Evolutionary conservation across 2,329 filamentous ascomycete genomes (phyloP), one percentile per base, ranked within the genome.

Genomic region (Drechslerella stenobrocha): DNA sequence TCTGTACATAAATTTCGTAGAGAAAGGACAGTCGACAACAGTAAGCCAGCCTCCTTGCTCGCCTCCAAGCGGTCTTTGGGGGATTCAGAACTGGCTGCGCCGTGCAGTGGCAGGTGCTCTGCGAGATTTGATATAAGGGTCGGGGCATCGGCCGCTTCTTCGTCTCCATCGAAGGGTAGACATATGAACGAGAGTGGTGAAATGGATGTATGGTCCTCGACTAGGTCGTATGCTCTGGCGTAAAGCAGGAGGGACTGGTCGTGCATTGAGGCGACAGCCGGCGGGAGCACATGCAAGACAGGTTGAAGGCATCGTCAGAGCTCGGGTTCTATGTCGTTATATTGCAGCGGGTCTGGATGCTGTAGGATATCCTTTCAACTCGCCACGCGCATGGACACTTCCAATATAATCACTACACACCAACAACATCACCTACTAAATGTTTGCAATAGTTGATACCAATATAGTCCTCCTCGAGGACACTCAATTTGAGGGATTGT

Each of bases 151-250:
- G 23, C 18, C 3, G 22, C 2, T 7, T 67, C 63, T 42, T 56
- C 63, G 20, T 67, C 55, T 3, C 35, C 13, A 20, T 67, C 63
- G 18, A 47, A 60, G 2, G 63, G 63, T 5, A 67, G 63, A n/a
- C 55, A 56, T 6, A 67, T 60, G 30, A 60, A 67, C 3, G 63
- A 67, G 13, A 67, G 63, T 22, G 63, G 63, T 18, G 63, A 67
- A 22, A 67, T 60, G 15, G 55, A 67, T 1, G 63, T 67, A 23
- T 67, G 55, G 37, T 60, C 63, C 40, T 67, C 63, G n/a, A 67
- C 55, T 1, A 67, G 28, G 42, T 67, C 55, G 30, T 67, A 67
- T 3, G 63, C 63, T 32, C 63, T 23, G 5, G 63, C 63, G 26
- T 67, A 67, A 3, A 60, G 51, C 2, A 56, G 22, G 9, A 67